Base-by-base conservation (phyloP, 139 green algal genomes). In the Closterium sp. region DNA sequence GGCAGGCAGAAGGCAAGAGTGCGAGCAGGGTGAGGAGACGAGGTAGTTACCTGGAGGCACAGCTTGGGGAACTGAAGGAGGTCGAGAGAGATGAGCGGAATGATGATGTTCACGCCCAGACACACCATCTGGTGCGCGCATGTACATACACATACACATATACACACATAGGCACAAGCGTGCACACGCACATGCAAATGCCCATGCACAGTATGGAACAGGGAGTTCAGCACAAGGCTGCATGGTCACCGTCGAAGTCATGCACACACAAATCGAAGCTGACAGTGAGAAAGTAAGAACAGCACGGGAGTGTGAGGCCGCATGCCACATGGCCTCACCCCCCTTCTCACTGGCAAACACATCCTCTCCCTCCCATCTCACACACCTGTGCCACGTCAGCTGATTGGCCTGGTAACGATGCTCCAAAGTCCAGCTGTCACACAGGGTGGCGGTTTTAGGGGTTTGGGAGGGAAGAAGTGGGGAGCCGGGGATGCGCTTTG, bases 11-110 rank as follows among this genome's bases (percentile, higher is more conserved):
- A n/a, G n/a, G n/a, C n/a, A n/a, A n/a, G n/a, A n/a, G n/a, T n/a
- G n/a, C n/a, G n/a, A n/a, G n/a, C n/a, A n/a, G n/a, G n/a, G n/a
- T n/a, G n/a, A n/a, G n/a, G n/a, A n/a, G n/a, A n/a, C n/a, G n/a
- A 69, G 7, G 43, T 69, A 16, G 43, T 69, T 69, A 69, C 43
- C 30, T 95, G 84, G 34, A 91, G 89, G 32, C 94, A 94, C 86
- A 98, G 95, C 93, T 97, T 97, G 83, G 96, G 96, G 93, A 96
- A 96, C 84, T 95, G 95, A 30, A 98, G 94, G 84, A 98, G 94
- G 87, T 98, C 97, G 3, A 87, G 43, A 9, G 83, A 95, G 28
- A 98, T 96, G 33, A 98, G 93, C 12, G 97, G 97, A 33, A 98
- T 93, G 85, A 98, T 85, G 21, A 95, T 95, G 87, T 97, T 92